These are phyloP conservation scores for Eimeria acervulina DNA, from an alignment of 169 alveolate species.

Conservation along the genomic window DNA sequence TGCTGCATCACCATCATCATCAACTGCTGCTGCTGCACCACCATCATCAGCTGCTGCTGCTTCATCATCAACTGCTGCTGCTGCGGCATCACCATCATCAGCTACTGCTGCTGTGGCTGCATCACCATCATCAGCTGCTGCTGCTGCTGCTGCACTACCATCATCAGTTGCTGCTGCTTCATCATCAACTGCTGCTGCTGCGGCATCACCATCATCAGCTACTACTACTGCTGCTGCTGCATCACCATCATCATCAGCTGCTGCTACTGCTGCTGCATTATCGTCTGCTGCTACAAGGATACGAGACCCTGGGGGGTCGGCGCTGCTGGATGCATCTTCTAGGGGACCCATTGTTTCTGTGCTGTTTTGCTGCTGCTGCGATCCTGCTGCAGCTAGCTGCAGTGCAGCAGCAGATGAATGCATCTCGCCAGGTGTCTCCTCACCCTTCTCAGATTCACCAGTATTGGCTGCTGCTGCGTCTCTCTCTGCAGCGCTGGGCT, in stretches of 20 bases:
- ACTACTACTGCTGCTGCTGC: too few relatives aligned
- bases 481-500: not conserved
- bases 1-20: too few relatives aligned
- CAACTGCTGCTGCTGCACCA: too few relatives aligned
- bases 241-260: not conserved
- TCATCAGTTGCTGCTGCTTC: not conserved
- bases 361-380: not conserved
- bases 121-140: not conserved
- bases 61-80: not conserved
- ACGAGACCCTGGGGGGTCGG: not conserved
- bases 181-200: not conserved
- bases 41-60: too few relatives aligned
- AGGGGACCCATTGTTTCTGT: not conserved
- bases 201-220: not conserved
- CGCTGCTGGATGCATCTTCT: not conserved
- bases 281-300: not conserved
- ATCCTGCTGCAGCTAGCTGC: not conserved
- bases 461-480: not conserved
- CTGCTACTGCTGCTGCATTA: not conserved
- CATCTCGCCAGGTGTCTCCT: not conserved
- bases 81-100: not conserved
- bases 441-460: not conserved
- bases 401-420: not conserved
- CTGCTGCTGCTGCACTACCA: not conserved
- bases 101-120: not conserved